A percentile compares a stretch with the other conserved stretches of the same genome.
These are phyloP conservation scores for Gastrolobium villosum DNA, from an alignment of 306 rosid species.

Conservation along the genomic window DNA sequence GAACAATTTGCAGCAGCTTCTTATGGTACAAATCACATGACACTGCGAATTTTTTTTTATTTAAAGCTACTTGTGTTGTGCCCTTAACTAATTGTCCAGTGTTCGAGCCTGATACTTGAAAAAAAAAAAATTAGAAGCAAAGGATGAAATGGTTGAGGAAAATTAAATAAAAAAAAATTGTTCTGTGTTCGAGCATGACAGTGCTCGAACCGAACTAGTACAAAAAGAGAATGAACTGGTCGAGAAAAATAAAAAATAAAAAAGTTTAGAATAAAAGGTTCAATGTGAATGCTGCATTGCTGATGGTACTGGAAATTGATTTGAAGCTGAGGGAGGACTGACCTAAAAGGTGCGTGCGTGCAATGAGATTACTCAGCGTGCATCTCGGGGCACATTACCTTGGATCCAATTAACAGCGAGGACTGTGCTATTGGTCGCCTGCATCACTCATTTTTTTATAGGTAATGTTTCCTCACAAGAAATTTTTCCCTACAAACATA, in stretches of 20 bases:
- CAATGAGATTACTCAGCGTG: constrained; percentile 61
- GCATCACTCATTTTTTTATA: constrained; percentile 50
- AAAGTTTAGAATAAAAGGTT: too few species aligned
- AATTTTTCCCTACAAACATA: too few species aligned
- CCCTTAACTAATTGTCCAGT: too few species aligned
- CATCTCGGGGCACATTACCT: constrained; percentile 66
- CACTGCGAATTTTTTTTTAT: constrained; percentile 20
- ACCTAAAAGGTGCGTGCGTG: constrained; percentile 23
- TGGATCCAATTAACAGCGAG: constrained; percentile 64
- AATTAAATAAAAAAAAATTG: too few species aligned
- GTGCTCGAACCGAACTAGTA: too few species aligned
- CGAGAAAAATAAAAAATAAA: too few species aligned
- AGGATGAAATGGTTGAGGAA: too few species aligned
- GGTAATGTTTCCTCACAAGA: too few species aligned
- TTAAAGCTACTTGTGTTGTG: too few species aligned
- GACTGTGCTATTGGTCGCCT: constrained; percentile 56
- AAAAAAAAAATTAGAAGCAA: neutral
- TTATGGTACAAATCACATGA: constrained; percentile 46
- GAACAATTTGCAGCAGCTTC: constrained; percentile 31
- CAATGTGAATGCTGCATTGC: constrained; percentile 21
- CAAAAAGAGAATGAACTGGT: too few species aligned
- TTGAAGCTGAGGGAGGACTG: constrained; percentile 13
- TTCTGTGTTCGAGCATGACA: too few species aligned
- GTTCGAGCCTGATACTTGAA: too few species aligned
- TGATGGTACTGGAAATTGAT: neutral